These are phyloP conservation scores for Mrakiaceae sp. DNA, from an alignment of 1,284 basidiomycete species.

Conservation along the genomic window DNA sequence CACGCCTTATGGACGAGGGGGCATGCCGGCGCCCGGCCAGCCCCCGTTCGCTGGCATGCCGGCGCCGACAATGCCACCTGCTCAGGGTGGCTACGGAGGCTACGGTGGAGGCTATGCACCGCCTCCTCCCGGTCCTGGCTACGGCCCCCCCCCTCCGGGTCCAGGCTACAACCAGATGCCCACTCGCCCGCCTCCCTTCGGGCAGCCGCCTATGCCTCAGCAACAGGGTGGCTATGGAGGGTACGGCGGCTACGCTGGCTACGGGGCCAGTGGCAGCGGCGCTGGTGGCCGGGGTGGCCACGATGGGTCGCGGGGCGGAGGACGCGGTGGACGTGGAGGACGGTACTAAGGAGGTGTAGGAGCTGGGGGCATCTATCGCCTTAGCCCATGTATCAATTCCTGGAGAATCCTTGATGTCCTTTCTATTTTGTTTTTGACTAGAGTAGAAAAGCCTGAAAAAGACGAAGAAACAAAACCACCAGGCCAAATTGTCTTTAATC, in stretches of 20 bases:
- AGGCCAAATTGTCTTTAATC: no score
- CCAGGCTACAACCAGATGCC: not conserved
- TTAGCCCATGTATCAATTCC: no score
- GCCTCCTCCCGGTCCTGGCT: constrained; percentile 1
- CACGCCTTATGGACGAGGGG: constrained; percentile 11
- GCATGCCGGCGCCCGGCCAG: constrained; percentile 44
- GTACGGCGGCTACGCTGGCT: constrained; percentile 16
- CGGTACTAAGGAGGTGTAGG: not conserved
- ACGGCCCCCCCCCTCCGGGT: constrained; percentile 9
- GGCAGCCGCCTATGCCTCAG: constrained; percentile 15
- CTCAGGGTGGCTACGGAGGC: constrained; percentile 16
- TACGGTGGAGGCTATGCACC: constrained; percentile 17
- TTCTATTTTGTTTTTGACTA: no score
- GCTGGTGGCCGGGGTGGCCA: not conserved
- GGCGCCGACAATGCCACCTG: constrained; percentile 1
- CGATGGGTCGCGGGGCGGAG: not conserved
- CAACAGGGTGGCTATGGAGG: constrained; percentile 13
- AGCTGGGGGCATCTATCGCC: no score
- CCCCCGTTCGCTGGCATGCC: constrained; percentile 9
- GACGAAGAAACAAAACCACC: no score
- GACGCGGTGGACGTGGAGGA: not conserved
- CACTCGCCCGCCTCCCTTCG: constrained; percentile 12
- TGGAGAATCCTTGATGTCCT: no score
- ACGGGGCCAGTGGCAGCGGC: constrained; percentile 8
- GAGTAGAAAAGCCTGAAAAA: no score